phyloP scores from a whole-genome alignment of 2,329 filamentous ascomycete species.

The Aspergillus sp. region DNA sequence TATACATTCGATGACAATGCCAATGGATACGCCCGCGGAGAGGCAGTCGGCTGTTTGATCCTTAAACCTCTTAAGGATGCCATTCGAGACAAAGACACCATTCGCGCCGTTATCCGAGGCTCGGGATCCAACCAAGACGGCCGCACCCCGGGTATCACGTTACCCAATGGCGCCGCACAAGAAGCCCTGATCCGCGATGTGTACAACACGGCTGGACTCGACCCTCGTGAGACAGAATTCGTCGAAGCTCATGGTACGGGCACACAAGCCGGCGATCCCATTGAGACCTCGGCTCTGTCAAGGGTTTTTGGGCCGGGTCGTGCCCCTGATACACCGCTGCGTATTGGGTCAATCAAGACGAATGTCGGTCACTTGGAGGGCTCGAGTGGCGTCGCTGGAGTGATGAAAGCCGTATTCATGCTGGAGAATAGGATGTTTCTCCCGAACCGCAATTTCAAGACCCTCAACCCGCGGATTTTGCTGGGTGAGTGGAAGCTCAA shows the following conservation, averaged over 20 bases:
- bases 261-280: slow-evolving; percentile 27
- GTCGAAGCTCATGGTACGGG: slow-evolving; percentile 30
- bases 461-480: slow-evolving; percentile 31
- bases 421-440: slow-evolving; percentile 41
- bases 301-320: slow-evolving; percentile 17
- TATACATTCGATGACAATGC: slow-evolving; percentile 34
- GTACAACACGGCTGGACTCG: slow-evolving; percentile 24
- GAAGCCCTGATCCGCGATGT: slow-evolving; percentile 25
- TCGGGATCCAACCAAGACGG: slow-evolving; percentile 42
- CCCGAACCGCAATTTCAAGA: slow-evolving; percentile 39
- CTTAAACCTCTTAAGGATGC: slow-evolving; percentile 40
- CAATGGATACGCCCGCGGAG: slow-evolving; percentile 43
- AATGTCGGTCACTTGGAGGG: slow-evolving; percentile 21
- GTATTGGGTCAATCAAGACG: slow-evolving; percentile 15
- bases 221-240: slow-evolving; percentile 16
- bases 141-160: slow-evolving; percentile 39
- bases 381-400: slow-evolving; percentile 9
- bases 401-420: slow-evolving; percentile 39
- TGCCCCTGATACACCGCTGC: slow-evolving; percentile 12
- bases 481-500: slow-evolving; percentile 30
- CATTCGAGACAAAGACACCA: slow-evolving; percentile 35
- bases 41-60: slow-evolving; percentile 37
- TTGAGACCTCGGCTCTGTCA: slow-evolving; percentile 24
- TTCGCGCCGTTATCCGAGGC: slow-evolving; percentile 38
- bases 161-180: slow-evolving; percentile 34